A percentile compares a stretch with the other conserved stretches of the same genome.
These are phyloP conservation scores for Trypanosoma brucei DNA, from an alignment of 208 protist genomes.

Conservation along the genomic window DNA sequence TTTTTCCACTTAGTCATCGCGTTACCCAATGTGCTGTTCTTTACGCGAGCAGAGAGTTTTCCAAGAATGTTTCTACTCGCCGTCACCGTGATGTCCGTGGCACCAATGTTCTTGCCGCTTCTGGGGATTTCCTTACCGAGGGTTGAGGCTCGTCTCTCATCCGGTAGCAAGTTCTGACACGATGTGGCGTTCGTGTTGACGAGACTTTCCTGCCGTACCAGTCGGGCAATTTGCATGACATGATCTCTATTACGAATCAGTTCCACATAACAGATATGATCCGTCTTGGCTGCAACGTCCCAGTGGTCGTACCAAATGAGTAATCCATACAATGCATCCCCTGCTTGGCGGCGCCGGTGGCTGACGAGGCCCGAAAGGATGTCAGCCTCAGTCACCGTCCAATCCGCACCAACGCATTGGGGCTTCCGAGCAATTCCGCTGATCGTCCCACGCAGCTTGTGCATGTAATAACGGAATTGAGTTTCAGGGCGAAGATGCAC, in stretches of 20 bases:
- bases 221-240: conserved; percentile 65
- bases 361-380: conserved; percentile 53
- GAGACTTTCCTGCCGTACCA: conserved; percentile 55
- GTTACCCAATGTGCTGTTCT: conserved; percentile 44
- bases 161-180: conserved; percentile 41
- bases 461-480: conserved; percentile 64
- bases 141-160: conserved; percentile 26
- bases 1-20: conserved; percentile 23
- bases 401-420: conserved; percentile 55
- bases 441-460: conserved; percentile 61
- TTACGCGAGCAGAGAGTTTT: conserved; percentile 23
- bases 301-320: conserved; percentile 85
- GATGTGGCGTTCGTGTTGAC: conserved; percentile 69
- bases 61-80: conserved; percentile 43
- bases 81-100: conserved; percentile 16
- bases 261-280: conserved; percentile 77
- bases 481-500: conserved; percentile 60
- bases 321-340: conserved; percentile 53
- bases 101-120: conserved; percentile 25
- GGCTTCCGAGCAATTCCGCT: conserved; percentile 48
- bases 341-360: conserved; percentile 54
- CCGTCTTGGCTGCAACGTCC: conserved; percentile 62
- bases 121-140: conserved; percentile 25
- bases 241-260: conserved; percentile 73
- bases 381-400: conserved; percentile 52